Evolutionary conservation across 1,284 basidiomycete genomes (phyloP), one percentile per base, ranked within the genome.

Genomic region (Apiotrichum porosum): DNA sequence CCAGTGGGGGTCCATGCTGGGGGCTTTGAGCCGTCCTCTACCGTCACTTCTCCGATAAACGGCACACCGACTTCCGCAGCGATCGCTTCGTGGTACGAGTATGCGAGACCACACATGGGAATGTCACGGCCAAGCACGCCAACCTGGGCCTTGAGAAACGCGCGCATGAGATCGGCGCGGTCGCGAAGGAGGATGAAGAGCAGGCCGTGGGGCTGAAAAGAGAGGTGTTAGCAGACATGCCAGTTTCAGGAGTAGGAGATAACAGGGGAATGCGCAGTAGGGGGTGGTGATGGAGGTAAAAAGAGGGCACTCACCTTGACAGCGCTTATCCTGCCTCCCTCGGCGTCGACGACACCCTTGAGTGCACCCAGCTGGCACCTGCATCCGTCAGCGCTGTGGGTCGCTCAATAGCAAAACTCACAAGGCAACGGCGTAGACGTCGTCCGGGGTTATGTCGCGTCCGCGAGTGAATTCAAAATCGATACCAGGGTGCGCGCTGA

Each of bases 91-190:
- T 71, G 69, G 1, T 57, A 46, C 0, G 65, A 62, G 24, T 57
- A 56, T 1, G 66, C 62, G 1, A 71, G 44, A 1, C 69, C 69
- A 32, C 65, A 58, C 28, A 69, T 53, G 0, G 69, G 65, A 0
- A 71, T 37, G 6, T 33, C 17, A 9, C 12, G 30, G 10, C 38
- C 45, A 4, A 37, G 6, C 49, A 66, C 65, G 4, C 62, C 51
- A 24, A 54, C 52, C 32, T 62, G 62, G 6, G 60, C 63, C 39
- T 56, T 52, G 49, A 67, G 54, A 33, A 62, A 53, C 3, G 63
- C 58, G 36, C 61, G 60, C 45, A 52, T 55, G 23, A 63, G 39
- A 6, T 35, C 44, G 23, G 58, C 51, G 51, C 63, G 46, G 49
- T 47, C 52, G 18, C 62, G 58, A 54, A 63, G 58, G 37, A 60